A percentile compares a stretch with the other conserved stretches of the same genome.
Conservation (phyloP, 129 eudicot species). For the Dittrichia graveolens region DNA sequence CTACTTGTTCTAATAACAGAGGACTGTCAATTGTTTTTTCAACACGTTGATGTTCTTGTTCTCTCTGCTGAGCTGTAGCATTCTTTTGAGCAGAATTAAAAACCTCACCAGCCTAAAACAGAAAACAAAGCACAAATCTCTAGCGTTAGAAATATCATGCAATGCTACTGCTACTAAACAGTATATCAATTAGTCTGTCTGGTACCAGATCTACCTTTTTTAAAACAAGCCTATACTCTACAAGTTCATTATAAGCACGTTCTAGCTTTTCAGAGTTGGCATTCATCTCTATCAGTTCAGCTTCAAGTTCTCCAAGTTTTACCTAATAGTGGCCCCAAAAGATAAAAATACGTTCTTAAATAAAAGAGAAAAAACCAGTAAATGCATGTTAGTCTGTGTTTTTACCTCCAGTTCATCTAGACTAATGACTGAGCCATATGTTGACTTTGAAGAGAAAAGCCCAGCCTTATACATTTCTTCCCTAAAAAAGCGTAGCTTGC, state of each 20-base stretch:
- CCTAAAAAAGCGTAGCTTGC: constrained; percentile 67
- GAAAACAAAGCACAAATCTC: constrained; percentile 1
- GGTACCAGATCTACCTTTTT: constrained; percentile 56
- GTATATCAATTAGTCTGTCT: not conserved
- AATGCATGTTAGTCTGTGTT: constrained; percentile 1
- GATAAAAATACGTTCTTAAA: not conserved
- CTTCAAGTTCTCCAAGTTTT: constrained; percentile 77
- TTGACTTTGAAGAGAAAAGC: constrained; percentile 43
- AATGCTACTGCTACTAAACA: not conserved
- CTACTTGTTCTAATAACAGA: constrained; percentile 74
- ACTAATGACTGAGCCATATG: constrained; percentile 33
- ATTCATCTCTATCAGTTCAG: constrained; percentile 76
- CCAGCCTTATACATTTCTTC: constrained; percentile 80
- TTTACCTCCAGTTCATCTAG: constrained; percentile 74
- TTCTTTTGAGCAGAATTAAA: constrained; percentile 61
- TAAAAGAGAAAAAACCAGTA: not conserved
- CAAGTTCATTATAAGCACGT: constrained; percentile 71
- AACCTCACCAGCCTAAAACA: constrained; percentile 61
- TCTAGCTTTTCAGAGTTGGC: constrained; percentile 70
- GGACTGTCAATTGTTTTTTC: constrained; percentile 85
- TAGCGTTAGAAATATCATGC: not conserved
- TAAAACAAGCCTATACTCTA: constrained; percentile 76
- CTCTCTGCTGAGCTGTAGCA: constrained; percentile 63
- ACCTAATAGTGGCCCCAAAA: constrained; percentile 42
- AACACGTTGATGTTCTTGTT: constrained; percentile 44